phyloP scores from a whole-genome alignment of 495 filamentous ascomycete genomes.

The Penicillium paradoxum region DNA sequence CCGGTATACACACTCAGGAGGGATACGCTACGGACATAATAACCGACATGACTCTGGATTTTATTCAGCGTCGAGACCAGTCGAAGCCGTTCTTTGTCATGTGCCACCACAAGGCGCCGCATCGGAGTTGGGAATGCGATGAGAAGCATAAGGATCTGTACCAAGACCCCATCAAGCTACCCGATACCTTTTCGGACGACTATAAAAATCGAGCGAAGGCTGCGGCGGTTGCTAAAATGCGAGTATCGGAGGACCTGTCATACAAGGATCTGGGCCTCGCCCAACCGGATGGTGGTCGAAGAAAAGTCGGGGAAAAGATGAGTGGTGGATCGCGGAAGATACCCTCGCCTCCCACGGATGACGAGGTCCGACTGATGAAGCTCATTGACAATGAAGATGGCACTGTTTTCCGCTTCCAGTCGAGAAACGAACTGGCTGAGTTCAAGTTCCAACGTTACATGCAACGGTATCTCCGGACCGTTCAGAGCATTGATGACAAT shows the following conservation, averaged over 20 bases:
- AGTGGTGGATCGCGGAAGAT: slow-evolving; percentile 30
- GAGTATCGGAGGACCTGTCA: slow-evolving; percentile 39
- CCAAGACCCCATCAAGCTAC: slow-evolving; percentile 30
- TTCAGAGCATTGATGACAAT: slow-evolving; percentile 41
- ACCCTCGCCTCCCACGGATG: slow-evolving; percentile 15
- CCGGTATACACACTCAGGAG: slow-evolving; percentile 13
- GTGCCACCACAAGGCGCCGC: slow-evolving; percentile 46
- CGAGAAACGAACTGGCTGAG: slow-evolving; percentile 30
- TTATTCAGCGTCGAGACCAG: slow-evolving; percentile 25
- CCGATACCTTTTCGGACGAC: slow-evolving; percentile 41
- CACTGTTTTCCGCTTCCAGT: slow-evolving; percentile 33
- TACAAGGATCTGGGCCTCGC: slow-evolving; percentile 40
- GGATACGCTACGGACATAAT: slow-evolving; percentile 45
- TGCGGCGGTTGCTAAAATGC: slow-evolving; percentile 36
- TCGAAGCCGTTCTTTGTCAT: slow-evolving; percentile 43
- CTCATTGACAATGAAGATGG: slow-evolving; percentile 40
- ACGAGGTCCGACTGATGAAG: slow-evolving; percentile 7
- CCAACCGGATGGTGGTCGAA: slow-evolving; percentile 34
- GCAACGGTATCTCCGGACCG: slow-evolving; percentile 43
- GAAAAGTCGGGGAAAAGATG: slow-evolving; percentile 28
- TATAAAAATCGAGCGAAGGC: slow-evolving; percentile 42
- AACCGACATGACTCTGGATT: slow-evolving; percentile 37
- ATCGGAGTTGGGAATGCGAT: slow-evolving; percentile 41
- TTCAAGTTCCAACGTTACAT: slow-evolving; percentile 49
- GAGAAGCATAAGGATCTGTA: slow-evolving; percentile 37